Base-by-base conservation (phyloP, 2,329 filamentous ascomycete genomes). In the Colletotrichum liriopes region DNA sequence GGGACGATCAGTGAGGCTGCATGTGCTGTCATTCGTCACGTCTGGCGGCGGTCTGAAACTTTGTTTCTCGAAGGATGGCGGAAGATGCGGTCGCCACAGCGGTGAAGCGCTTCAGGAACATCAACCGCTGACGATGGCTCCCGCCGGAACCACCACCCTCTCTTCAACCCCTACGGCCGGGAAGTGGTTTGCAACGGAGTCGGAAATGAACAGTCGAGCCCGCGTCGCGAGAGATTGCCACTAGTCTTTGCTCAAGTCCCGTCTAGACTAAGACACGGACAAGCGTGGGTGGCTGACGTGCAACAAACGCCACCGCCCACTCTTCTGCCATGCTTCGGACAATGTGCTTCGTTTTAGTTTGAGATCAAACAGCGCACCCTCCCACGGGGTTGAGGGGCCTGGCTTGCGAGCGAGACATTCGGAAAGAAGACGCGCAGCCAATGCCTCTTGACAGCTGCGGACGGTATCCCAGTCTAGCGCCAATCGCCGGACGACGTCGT, bases 111-210 rank as follows among this genome's bases (percentile, higher is more conserved):
- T 43, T 63, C 12, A 58, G 20, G 41, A 64, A 59, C 23, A 52
- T 37, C 65, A 54, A 54, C 65, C 65, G 35, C 65, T 54, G 65
- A 69, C 45, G 58, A 60, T 29, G 37, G 59, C 52, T 59, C 61
- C 32, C n/a, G 20, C 37, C 64, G 52, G 43, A 63, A 20, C 41
- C 18, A n/a, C 56, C 35, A 29, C 41, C 18, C 54, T n/a, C 20
- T 43, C 54, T 59, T 18, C 55, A 5, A n/a, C 64, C 18, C 16
- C 32, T 52, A 35, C 58, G 59, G 12, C 61, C 18, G n/a, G 18
- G 68, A 32, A 9, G 26, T 52, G 65, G 54, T 58, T 37, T 32
- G 66, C 54, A 51, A 60, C 20, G 26, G 54, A 45, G 39, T 26
- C 56, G 58, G 59, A 67, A 64, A 54, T 64, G 47, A 29, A 23